These are phyloP conservation scores for Cichorium intybus DNA, from an alignment of 140 eudicot genomes.

Conservation along the genomic window DNA sequence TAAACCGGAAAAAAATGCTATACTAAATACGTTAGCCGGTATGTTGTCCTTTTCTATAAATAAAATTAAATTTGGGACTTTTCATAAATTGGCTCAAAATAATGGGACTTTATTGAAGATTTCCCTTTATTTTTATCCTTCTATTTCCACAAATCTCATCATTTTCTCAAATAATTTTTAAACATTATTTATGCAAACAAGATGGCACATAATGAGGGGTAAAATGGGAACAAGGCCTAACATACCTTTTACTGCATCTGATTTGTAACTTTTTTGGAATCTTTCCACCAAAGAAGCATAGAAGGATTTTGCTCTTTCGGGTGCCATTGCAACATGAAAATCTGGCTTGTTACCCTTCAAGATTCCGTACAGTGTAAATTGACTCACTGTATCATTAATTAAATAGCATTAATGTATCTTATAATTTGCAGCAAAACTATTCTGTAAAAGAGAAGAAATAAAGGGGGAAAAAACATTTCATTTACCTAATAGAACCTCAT, in stretches of 20 bases:
- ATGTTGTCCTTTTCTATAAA: no score
- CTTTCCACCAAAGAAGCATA: constrained; percentile 78
- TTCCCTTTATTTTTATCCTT: no score
- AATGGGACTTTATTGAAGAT: no score
- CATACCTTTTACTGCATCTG: constrained; percentile 78
- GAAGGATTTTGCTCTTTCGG: constrained; percentile 72
- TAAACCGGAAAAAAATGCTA: no score
- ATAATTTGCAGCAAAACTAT: neutral
- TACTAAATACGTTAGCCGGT: neutral
- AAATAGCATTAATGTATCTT: constrained; percentile 9
- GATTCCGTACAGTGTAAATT: constrained; percentile 83
- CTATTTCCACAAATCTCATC: no score
- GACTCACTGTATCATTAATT: constrained; percentile 75
- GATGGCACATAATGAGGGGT: no score
- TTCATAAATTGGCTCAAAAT: no score
- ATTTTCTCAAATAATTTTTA: no score
- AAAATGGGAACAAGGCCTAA: neutral
- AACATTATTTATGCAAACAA: neutral
- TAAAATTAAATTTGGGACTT: no score
- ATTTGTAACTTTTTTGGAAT: constrained; percentile 64
- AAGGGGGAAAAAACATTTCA: neutral
- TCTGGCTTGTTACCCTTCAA: constrained; percentile 98
- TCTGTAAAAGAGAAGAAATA: neutral
- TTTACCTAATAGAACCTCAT: constrained; percentile 82
- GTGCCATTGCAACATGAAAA: constrained; percentile 97